A percentile compares a stretch with the other conserved stretches of the same genome.
phyloP scores from a whole-genome alignment of 805 yeast genomes.

The Aciculoconidium aculeatum region DNA sequence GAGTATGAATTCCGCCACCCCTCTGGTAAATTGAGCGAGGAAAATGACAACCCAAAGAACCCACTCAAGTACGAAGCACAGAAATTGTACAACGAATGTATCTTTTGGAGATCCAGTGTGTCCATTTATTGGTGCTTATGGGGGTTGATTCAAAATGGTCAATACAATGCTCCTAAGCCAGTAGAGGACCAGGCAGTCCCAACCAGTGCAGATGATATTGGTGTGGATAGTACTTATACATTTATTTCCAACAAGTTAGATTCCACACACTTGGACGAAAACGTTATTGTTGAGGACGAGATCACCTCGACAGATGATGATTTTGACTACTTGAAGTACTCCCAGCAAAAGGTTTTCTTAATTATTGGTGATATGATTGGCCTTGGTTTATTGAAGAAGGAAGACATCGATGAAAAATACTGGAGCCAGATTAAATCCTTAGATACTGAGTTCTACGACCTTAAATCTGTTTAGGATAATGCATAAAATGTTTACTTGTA shows the following conservation, averaged over 20 bases:
- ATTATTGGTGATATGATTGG: conserved; percentile 70
- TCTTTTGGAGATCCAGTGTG: conserved; percentile 76
- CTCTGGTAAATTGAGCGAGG: conserved; percentile 20
- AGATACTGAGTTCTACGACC: too few species aligned
- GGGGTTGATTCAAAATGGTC: conserved; percentile 80
- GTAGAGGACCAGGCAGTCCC: conserved; percentile 8
- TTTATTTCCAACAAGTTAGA: conserved; percentile 47
- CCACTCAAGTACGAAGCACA: conserved; percentile 35
- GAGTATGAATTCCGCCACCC: conserved; percentile 46
- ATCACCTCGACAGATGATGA: conserved; percentile 46
- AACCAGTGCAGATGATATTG: conserved; percentile 21
- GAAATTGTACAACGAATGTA: conserved; percentile 55
- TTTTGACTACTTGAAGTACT: conserved; percentile 73
- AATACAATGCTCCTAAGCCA: conserved; percentile 17
- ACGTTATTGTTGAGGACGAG: conserved; percentile 23
- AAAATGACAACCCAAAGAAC: conserved; percentile 7
- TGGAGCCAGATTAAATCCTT: conserved; percentile 31
- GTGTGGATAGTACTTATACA: conserved; percentile 36
- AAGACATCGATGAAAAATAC: conserved; percentile 20
- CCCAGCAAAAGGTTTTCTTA: conserved; percentile 67
- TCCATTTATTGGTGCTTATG: conserved; percentile 82
- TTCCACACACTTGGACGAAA: conserved; percentile 24
- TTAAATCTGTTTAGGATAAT: too few species aligned
- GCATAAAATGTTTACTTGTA: too few species aligned
- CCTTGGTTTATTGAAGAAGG: conserved; percentile 44